Base-by-base conservation (phyloP, 2,329 filamentous ascomycete genomes). In the Chaetomiaceae sp. region DNA sequence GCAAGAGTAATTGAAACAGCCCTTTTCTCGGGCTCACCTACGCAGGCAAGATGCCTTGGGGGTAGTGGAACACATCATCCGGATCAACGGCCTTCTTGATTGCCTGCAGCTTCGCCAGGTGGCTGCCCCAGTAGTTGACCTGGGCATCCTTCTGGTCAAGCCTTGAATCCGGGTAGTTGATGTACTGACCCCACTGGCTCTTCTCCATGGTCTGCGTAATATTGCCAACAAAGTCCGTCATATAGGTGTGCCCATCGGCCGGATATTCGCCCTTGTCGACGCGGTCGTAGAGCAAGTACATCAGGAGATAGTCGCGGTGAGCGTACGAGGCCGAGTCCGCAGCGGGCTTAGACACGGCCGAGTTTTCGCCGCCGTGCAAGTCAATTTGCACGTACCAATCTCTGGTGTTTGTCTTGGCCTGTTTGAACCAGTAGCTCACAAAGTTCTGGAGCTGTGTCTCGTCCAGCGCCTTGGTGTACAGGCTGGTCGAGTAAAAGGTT, bases 261-360 rank as follows among this genome's bases (percentile, higher is more conserved):
- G 71, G 70, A 44, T 70, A 71, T 2, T 55, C 40, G 13, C 63
- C 62, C 20, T 57, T 59, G 49, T 67, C 64, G 4, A 65, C 66
- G 14, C 72, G 67, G 58, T 78, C 75, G 48, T 74, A 73, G 48
- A 77, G 72, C 52, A 78, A 72, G 14, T 75, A 70, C 55, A 80
- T 76, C 29, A 78, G 69, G 47, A 78, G 69, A 57, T 72, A 73
- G 53, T 72, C 69, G n/a, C 70, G 70, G 56, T 74, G 71, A 6
- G 68, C 70, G 42, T 74, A 75, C 6, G 71, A 65, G 6, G 71
- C 69, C 20, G 64, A 54, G n/a, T 65, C 56, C 13, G 57, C 57
- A 11, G 65, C 58, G 0, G 61, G 60, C 21, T 62, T 59, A 50
- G 64, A 60, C 5, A 75, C 64, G 21, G 67, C 69, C 40, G 71